Conservation (phyloP, 768 basidiomycete species). For the Asterophora parasitica region DNA sequence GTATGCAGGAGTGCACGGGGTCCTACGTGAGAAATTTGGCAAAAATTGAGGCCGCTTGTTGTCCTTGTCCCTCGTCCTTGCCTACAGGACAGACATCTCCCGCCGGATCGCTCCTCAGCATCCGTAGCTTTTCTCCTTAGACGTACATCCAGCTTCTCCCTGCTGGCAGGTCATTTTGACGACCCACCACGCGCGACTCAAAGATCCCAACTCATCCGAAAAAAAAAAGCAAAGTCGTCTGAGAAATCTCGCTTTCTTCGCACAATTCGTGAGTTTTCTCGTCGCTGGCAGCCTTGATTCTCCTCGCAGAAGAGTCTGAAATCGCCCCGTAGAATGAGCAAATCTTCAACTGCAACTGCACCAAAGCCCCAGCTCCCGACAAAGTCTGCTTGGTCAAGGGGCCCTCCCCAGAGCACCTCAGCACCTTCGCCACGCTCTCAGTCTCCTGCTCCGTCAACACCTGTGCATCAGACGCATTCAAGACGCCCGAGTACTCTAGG, state of each 20-base stretch:
- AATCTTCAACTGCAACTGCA: constrained; percentile 71
- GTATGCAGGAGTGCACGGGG: constrained; percentile 16
- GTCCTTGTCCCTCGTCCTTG: constrained; percentile 38
- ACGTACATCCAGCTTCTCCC: constrained; percentile 59
- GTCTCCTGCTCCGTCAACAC: constrained; percentile 63
- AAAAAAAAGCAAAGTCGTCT: constrained; percentile 27
- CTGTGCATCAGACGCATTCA: constrained; percentile 56
- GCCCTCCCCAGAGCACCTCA: constrained; percentile 68
- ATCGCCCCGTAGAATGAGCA: constrained; percentile 76
- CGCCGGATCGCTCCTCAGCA: constrained; percentile 42
- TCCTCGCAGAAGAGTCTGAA: constrained; percentile 3
- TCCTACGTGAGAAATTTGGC: constrained; percentile 19
- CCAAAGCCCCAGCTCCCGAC: constrained; percentile 69
- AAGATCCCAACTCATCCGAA: constrained; percentile 45
- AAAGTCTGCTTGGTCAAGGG: constrained; percentile 90
- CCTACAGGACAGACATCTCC: constrained; percentile 31
- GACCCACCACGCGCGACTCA: constrained; percentile 68
- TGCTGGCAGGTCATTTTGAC: constrained; percentile 91
- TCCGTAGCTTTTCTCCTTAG: constrained; percentile 38
- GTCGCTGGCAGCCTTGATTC: constrained; percentile 1
- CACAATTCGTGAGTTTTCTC: constrained; percentile 39
- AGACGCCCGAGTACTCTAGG: constrained; percentile 75
- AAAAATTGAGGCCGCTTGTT: constrained; percentile 20
- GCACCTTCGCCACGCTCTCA: constrained; percentile 68
- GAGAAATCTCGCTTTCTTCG: constrained; percentile 31